Evolutionary conservation across 148 eudicot species (phyloP).

Genomic region (Limonium bicolor): DNA sequence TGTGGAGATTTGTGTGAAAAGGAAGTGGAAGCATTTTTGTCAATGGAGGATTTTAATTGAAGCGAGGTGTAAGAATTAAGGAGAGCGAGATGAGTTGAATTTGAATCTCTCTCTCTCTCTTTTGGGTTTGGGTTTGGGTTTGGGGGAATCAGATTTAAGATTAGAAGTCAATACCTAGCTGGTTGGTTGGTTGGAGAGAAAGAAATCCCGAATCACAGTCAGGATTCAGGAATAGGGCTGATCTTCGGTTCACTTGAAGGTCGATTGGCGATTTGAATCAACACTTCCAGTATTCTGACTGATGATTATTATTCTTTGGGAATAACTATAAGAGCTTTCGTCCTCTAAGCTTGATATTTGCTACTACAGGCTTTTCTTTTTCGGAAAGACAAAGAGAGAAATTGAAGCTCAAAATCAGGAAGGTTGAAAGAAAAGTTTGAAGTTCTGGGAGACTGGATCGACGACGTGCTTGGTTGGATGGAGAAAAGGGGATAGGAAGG

Average conservation of each 20-base stretch:
- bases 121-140: background rate
- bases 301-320: background rate
- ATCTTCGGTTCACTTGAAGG: no score
- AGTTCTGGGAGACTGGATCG: background rate
- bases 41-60: no score
- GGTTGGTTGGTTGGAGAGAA: background rate
- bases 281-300: background rate
- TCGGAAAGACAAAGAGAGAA: slow-evolving; percentile 4
- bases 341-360: no score
- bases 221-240: no score
- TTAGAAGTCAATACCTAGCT: background rate
- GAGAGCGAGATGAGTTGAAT: no score
- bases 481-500: background rate
- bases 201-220: background rate
- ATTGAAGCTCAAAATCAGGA: background rate
- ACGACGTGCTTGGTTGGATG: background rate
- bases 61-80: no score
- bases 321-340: slow-evolving; percentile 16
- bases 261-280: background rate
- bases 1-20: slow-evolving; percentile 23
- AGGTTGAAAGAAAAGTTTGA: slow-evolving; percentile 7
- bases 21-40: slow-evolving; percentile 24
- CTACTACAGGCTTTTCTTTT: background rate
- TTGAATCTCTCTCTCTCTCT: background rate
- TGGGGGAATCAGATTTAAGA: background rate